Evolutionary conservation across 176 grass and related monocot genomes (phyloP).

Genomic region (Carex scoparia): DNA sequence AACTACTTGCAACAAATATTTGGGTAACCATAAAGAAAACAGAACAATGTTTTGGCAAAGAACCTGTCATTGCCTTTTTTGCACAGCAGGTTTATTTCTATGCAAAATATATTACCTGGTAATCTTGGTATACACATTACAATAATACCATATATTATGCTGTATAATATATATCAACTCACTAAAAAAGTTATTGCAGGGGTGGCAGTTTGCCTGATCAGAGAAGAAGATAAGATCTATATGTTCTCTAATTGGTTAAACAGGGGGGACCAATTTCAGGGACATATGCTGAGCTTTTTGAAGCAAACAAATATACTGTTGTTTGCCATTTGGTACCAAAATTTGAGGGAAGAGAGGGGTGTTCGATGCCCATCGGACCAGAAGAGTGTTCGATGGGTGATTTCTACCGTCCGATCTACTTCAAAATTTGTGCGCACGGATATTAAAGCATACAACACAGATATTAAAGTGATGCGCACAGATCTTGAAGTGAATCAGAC

Average conservation of each 20-base stretch:
- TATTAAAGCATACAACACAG: too few relatives aligned
- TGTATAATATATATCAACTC: not conserved
- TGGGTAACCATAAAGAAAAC: not conserved
- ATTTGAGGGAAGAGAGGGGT: not conserved
- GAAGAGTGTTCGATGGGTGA: too few relatives aligned
- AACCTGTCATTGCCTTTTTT: not conserved
- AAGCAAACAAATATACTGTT: not conserved
- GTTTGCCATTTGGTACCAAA: conserved; percentile 8
- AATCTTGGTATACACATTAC: not conserved
- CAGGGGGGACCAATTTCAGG: not conserved
- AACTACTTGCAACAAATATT: not conserved
- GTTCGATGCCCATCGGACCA: too few relatives aligned
- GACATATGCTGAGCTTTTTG: not conserved
- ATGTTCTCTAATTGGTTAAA: conserved; percentile 10
- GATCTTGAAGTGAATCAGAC: too few relatives aligned
- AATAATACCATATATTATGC: not conserved
- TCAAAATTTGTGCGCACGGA: too few relatives aligned
- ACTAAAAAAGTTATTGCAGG: not conserved
- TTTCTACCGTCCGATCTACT: too few relatives aligned
- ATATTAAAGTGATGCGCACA: too few relatives aligned
- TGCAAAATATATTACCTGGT: not conserved
- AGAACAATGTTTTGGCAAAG: not conserved
- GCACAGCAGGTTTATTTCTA: too few relatives aligned
- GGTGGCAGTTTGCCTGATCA: conserved; percentile 2
- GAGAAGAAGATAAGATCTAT: conserved; percentile 12